Percentiles rank a stretch among this genome's conserved stretches.
These are phyloP conservation scores for Aspergillus sp. DNA, from an alignment of 2,329 filamentous ascomycete species.

Conservation along the genomic window DNA sequence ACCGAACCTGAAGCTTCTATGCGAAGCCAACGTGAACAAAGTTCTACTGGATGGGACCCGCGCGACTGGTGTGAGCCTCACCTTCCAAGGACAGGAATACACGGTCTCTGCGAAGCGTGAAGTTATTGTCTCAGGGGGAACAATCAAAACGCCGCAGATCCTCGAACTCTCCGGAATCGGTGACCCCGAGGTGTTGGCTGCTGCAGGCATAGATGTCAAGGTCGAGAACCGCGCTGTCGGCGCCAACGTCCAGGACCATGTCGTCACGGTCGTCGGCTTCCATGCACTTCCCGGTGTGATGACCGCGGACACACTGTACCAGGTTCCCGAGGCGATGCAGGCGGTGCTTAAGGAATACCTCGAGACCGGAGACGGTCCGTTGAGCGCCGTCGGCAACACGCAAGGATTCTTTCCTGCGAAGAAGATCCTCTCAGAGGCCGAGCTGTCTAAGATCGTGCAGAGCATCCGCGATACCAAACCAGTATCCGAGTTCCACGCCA, in stretches of 20 bases:
- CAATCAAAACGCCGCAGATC: conserved; percentile 60
- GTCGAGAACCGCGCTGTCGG: conserved; percentile 52
- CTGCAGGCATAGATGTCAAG: conserved; percentile 46
- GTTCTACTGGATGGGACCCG: conserved; percentile 22
- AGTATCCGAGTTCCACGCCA: background rate
- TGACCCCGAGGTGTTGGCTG: conserved; percentile 45
- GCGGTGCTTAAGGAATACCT: conserved; percentile 1
- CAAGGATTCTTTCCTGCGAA: conserved; percentile 14
- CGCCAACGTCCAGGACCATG: conserved; percentile 55
- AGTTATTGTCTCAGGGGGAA: conserved; percentile 64
- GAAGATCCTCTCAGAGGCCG: background rate
- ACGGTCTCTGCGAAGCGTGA: conserved; percentile 47
- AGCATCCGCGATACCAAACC: conserved; percentile 8
- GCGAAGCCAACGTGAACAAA: conserved; percentile 49
- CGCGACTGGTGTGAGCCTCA: conserved; percentile 39
- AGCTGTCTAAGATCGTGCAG: conserved; percentile 2
- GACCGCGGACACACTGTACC: conserved; percentile 22
- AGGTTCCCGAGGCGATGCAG: conserved; percentile 5
- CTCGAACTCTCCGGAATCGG: conserved; percentile 67
- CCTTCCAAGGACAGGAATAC: background rate
- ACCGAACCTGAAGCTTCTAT: conserved; percentile 53
- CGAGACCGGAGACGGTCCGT: background rate
- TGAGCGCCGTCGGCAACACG: background rate
- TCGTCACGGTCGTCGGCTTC: conserved; percentile 14
- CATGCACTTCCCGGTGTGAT: conserved; percentile 18